Base-by-base conservation (phyloP, 805 yeast genomes). In the Kuraishia borneana region DNA sequence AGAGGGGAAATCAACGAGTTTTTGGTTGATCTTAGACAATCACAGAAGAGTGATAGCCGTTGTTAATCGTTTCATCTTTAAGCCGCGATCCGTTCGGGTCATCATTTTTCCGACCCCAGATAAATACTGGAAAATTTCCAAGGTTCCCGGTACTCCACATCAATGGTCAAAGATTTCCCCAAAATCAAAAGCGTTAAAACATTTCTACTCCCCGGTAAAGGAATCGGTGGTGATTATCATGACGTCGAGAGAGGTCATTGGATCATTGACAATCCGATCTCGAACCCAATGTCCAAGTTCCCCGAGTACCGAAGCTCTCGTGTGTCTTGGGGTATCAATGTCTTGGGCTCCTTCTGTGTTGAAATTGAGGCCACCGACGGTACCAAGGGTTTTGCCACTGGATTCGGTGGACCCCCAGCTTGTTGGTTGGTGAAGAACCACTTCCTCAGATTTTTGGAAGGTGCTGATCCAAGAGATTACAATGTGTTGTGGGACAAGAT, bases 161-260 rank as follows among this genome's bases (percentile, higher is more conserved):
- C 14, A 33, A 51, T 50, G 55, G 31, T 48, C 21, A 49, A 39
- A 19, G 54, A 53, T 21, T 66, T 66, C 44, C 71, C 73, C 36
- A 61, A 48, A 36, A 66, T 66, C 45, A 61, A 56, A 36, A 53
- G 53, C 38, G 58, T 66, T 32, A 61, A 56, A 37, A 64, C 71
- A 29, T 66, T 46, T 47, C 51, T 65, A 21, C 42, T 63, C 18
- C 53, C 54, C 36, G 71, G 65, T 22, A 59, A 56, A 42, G 71
- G 70, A 31, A 53, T 61, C 35, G 73, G 73, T 36, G 73, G 71
- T 39, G 73, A 67, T 44, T 67, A 67, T 47, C 73, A 67, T 45
- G 60, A 67, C 45, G 72, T 65, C 31, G 62, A 52, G 27, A 48
- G 53, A 27, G 72, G 72, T 18, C 73, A 66, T 41, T 67, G 73